A percentile compares a stretch with the other conserved stretches of the same genome.
phyloP scores from a whole-genome alignment of 2,329 filamentous ascomycete species.

The Aspergillus hortae region DNA sequence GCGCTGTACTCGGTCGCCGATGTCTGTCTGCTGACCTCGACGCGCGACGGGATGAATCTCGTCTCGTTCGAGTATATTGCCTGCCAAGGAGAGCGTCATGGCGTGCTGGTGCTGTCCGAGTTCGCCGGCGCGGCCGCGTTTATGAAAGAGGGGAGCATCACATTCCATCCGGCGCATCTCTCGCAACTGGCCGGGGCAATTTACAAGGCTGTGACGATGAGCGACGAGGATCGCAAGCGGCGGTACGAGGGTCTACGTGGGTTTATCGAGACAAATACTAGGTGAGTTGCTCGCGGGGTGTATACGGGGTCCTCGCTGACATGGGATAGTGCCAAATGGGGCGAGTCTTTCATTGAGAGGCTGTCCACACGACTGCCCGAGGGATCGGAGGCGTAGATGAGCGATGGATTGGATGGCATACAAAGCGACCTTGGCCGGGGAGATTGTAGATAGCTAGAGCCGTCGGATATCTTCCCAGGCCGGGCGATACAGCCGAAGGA shows the following conservation, averaged over 20 bases:
- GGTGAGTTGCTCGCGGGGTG: conserved; percentile 32
- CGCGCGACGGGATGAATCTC: conserved; percentile 93
- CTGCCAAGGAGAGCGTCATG: conserved; percentile 78
- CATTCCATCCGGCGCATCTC: conserved; percentile 94
- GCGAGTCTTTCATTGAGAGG: conserved; percentile 24
- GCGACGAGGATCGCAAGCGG: conserved; percentile 69
- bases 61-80: conserved; percentile 97
- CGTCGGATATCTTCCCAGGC: too few relatives aligned
- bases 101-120: conserved; percentile 88
- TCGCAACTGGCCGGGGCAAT: conserved; percentile 86
- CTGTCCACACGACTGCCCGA: not conserved
- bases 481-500: too few relatives aligned
- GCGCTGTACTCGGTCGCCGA: conserved; percentile 86
- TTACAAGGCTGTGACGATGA: conserved; percentile 83
- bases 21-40: conserved; percentile 83
- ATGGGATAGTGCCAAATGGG: conserved; percentile 28
- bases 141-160: conserved; percentile 73
- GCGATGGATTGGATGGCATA: too few relatives aligned
- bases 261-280: conserved; percentile 92
- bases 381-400: too few relatives aligned
- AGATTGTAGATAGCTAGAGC: too few relatives aligned
- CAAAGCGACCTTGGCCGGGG: too few relatives aligned
- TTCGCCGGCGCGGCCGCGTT: conserved; percentile 94
- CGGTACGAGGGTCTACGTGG: conserved; percentile 82
- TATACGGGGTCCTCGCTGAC: not conserved